Evolutionary conservation across 2,329 filamentous ascomycete species (phyloP).

Genomic region (Aspergillus fumigatiaffinis): DNA sequence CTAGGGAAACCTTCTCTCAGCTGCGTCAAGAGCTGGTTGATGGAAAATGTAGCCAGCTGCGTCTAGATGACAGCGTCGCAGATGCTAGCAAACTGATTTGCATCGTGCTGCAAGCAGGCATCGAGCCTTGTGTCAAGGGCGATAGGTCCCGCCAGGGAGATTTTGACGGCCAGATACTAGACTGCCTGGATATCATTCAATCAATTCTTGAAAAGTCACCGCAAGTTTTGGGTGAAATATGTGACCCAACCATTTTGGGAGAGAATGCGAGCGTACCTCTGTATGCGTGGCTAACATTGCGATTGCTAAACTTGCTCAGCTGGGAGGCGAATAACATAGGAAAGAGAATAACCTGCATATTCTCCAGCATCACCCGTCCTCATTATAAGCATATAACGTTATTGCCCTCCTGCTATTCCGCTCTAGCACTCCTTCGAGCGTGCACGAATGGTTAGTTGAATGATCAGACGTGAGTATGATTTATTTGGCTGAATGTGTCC

Average conservation of each 20-base stretch:
- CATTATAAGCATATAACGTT: slow-evolving; percentile 32
- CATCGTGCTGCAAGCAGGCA: slow-evolving; percentile 73
- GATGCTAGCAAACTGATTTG: slow-evolving; percentile 84
- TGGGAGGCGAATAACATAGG: slow-evolving; percentile 41
- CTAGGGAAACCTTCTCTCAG: slow-evolving; percentile 70
- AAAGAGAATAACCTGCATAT: slow-evolving; percentile 35
- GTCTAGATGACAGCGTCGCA: slow-evolving; percentile 61
- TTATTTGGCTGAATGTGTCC: slow-evolving; percentile 14
- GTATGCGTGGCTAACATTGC: slow-evolving; percentile 52
- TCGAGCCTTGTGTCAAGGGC: slow-evolving; percentile 57
- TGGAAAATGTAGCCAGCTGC: slow-evolving; percentile 40
- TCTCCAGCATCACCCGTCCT: slow-evolving; percentile 26
- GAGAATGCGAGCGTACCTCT: slow-evolving; percentile 46
- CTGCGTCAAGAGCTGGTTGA: slow-evolving; percentile 64
- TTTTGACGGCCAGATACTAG: slow-evolving; percentile 43
- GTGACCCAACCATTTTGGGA: slow-evolving; percentile 56
- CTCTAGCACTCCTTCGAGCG: slow-evolving; percentile 30
- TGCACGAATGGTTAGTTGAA: slow-evolving; percentile 35
- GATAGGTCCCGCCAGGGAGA: slow-evolving; percentile 56
- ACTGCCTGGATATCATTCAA: slow-evolving; percentile 73
- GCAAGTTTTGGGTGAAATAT: slow-evolving; percentile 61
- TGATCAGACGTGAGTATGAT: background rate
- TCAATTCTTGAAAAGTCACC: slow-evolving; percentile 72
- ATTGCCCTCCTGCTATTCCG: slow-evolving; percentile 25
- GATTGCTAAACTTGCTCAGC: slow-evolving; percentile 47